Evolutionary conservation across 176 grass and related monocot genomes (phyloP).

Genomic region (Cenchrus fungigraminus): DNA sequence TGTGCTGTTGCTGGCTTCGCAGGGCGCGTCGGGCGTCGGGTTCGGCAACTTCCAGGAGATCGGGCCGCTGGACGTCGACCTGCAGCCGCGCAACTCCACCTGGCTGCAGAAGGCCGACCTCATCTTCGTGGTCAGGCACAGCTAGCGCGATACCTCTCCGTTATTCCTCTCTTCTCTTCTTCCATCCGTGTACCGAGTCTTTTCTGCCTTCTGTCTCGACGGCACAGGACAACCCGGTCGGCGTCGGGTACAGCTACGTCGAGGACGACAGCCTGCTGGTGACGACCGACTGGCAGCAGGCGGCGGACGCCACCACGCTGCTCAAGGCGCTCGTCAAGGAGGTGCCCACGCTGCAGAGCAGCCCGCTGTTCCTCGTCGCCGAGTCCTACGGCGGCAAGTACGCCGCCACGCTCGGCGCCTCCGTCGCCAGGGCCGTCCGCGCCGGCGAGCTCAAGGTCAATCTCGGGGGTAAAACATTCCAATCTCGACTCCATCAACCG

Average conservation of each 20-base stretch:
- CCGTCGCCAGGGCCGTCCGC: slow-evolving; percentile 54
- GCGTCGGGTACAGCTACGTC: slow-evolving; percentile 83
- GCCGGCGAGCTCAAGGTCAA: slow-evolving; percentile 64
- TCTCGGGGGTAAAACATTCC: slow-evolving; percentile 25
- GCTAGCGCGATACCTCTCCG: background rate
- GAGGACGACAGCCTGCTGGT: slow-evolving; percentile 64
- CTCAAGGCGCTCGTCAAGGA: slow-evolving; percentile 58
- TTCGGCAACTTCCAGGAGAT: slow-evolving; percentile 79
- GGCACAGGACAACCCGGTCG: slow-evolving; percentile 87
- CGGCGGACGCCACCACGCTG: slow-evolving; percentile 53
- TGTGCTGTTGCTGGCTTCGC: background rate
- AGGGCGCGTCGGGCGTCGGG: slow-evolving; percentile 62
- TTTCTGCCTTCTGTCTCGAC: background rate
- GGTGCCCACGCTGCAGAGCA: slow-evolving; percentile 41
- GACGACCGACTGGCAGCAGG: slow-evolving; percentile 66
- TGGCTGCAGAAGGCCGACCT: slow-evolving; percentile 80
- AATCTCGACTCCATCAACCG: no score
- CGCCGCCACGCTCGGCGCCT: slow-evolving; percentile 65
- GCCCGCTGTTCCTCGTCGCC: slow-evolving; percentile 73
- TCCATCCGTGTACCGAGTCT: background rate
- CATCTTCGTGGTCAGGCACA: slow-evolving; percentile 66
- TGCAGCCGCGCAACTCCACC: slow-evolving; percentile 68
- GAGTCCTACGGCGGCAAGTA: slow-evolving; percentile 92
- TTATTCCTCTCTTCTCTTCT: background rate
- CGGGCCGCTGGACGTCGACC: slow-evolving; percentile 59